A percentile compares a stretch with the other conserved stretches of the same genome.
These are phyloP conservation scores for Rhizopogon vesiculosus DNA, from an alignment of 768 basidiomycete species.

Conservation along the genomic window DNA sequence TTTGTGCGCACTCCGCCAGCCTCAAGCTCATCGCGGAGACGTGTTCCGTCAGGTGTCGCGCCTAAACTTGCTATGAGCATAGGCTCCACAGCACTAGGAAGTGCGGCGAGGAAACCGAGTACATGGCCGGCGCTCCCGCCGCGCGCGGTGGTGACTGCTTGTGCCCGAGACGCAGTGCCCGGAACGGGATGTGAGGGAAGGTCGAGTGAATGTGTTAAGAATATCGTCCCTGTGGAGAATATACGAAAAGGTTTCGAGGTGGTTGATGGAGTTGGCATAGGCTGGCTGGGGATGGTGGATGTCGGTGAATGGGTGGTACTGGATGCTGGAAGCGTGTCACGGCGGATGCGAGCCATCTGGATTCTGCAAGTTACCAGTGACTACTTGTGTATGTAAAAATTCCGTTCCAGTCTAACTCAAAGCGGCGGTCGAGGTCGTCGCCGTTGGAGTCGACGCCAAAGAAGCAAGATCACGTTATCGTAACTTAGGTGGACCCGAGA, in stretches of 20 bases:
- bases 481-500: not conserved
- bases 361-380: not conserved
- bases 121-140: slow-evolving; percentile 73
- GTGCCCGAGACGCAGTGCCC: slow-evolving; percentile 58
- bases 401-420: not conserved
- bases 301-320: not conserved
- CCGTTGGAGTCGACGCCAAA: not conserved
- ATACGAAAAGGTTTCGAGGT: slow-evolving; percentile 52
- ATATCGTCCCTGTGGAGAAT: slow-evolving; percentile 76
- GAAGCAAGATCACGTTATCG: not conserved
- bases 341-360: slow-evolving; percentile 23
- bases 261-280: slow-evolving; percentile 7
- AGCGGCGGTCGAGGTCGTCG: not conserved
- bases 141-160: slow-evolving; percentile 60
- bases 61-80: slow-evolving; percentile 72
- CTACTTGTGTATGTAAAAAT: too few relatives aligned
- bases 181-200: slow-evolving; percentile 58
- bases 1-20: slow-evolving; percentile 62
- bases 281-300: slow-evolving; percentile 3
- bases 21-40: slow-evolving; percentile 61
- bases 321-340: slow-evolving; percentile 11
- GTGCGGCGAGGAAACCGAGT: slow-evolving; percentile 54
- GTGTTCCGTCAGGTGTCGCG: slow-evolving; percentile 63
- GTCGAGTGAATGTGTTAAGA: slow-evolving; percentile 68
- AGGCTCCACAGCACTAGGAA: slow-evolving; percentile 30